Evolutionary conservation across 345 rosid genomes (phyloP).

Genomic region (Hevea brasiliensis): DNA sequence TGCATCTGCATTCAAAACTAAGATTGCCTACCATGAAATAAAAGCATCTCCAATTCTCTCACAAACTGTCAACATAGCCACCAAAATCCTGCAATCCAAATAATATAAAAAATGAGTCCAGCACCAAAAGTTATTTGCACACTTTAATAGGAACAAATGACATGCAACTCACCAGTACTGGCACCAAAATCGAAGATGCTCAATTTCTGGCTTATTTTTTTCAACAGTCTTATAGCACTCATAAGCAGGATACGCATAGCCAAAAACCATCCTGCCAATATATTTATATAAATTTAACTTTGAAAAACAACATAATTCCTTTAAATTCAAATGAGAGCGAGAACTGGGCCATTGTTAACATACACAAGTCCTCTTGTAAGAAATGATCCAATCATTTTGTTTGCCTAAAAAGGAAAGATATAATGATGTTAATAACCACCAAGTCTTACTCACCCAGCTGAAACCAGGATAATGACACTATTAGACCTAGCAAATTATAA

Average conservation of each 20-base stretch:
- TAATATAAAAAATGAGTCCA: neutral
- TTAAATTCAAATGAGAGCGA: neutral
- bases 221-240: constrained; percentile 67
- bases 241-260: constrained; percentile 67
- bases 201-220: constrained; percentile 57
- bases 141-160: neutral
- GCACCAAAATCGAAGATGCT: constrained; percentile 68
- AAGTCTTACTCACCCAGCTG: constrained; percentile 8
- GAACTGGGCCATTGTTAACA: constrained; percentile 8
- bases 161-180: constrained; percentile 46
- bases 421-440: neutral
- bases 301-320: neutral
- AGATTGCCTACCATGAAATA: constrained; percentile 52
- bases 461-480: neutral
- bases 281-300: neutral
- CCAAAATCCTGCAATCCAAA: constrained; percentile 57
- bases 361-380: constrained; percentile 43
- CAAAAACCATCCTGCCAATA: constrained; percentile 47
- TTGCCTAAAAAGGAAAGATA: neutral
- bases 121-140: neutral
- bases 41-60: constrained; percentile 68
- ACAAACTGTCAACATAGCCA: constrained; percentile 55
- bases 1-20: neutral
- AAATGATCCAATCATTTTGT: constrained; percentile 41
- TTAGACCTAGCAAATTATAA: neutral